phyloP scores from a whole-genome alignment of 805 yeast species.

The Monosporozyma unispora region DNA sequence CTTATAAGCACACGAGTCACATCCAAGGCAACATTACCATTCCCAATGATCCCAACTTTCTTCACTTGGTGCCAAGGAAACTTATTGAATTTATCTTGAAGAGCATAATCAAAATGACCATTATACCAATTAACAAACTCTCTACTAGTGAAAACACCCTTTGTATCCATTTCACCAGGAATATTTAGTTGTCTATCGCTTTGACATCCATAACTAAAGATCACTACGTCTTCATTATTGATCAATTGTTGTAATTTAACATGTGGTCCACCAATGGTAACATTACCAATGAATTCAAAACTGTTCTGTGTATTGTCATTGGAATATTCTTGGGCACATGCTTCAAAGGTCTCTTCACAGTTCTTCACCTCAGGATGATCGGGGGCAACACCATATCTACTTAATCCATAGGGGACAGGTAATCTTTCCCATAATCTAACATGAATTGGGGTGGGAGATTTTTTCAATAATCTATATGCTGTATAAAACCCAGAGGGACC shows the following conservation, averaged over 20 bases:
- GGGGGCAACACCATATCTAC: conserved; percentile 96
- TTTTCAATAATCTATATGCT: conserved; percentile 59
- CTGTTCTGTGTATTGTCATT: conserved; percentile 21
- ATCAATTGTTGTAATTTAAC: conserved; percentile 42
- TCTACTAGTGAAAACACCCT: conserved; percentile 71
- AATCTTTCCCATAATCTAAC: conserved; percentile 74
- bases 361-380: conserved; percentile 96
- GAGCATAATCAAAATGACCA: conserved; percentile 57
- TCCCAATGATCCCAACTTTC: conserved; percentile 79
- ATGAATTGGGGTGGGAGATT: conserved; percentile 32
- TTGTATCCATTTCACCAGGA: conserved; percentile 46
- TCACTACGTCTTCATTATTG: conserved; percentile 57
- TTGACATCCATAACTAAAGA: conserved; percentile 77
- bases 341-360: conserved; percentile 60
- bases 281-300: conserved; percentile 64
- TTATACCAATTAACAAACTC: conserved; percentile 95
- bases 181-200: conserved; percentile 44
- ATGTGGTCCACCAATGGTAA: conserved; percentile 50
- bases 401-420: conserved; percentile 87
- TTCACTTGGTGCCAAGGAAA: conserved; percentile 56
- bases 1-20: conserved; percentile 72
- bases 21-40: conserved; percentile 94
- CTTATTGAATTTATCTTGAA: conserved; percentile 30
- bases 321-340: conserved; percentile 29
- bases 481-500: conserved; percentile 98